A percentile compares a stretch with the other conserved stretches of the same genome.
Evolutionary conservation across 106 monocot species (phyloP).

Genomic region (Platanthera zijinensis): DNA sequence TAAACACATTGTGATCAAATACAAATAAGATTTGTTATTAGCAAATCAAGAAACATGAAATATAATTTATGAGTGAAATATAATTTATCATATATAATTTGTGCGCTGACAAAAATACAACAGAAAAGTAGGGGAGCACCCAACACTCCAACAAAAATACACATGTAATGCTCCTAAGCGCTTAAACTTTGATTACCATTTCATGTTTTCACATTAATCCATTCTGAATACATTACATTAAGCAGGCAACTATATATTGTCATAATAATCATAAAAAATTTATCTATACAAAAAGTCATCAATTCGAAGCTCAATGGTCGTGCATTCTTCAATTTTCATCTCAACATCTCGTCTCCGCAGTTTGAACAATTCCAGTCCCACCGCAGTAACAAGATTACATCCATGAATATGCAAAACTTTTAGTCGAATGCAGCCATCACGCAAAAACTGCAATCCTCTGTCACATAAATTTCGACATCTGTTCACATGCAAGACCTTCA

Average conservation of each 20-base stretch:
- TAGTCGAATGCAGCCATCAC: conserved; percentile 39
- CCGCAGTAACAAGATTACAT: conserved; percentile 37
- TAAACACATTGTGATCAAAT: too few relatives aligned
- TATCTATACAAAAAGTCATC: conserved; percentile 37
- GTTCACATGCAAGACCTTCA: conserved; percentile 75
- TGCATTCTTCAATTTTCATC: conserved; percentile 41
- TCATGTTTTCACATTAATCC: not conserved
- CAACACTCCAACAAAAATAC: too few relatives aligned
- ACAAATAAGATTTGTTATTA: too few relatives aligned
- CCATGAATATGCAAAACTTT: conserved; percentile 53
- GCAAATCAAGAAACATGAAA: too few relatives aligned
- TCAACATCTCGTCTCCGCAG: conserved; percentile 47
- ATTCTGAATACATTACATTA: not conserved
- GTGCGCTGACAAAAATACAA: too few relatives aligned
- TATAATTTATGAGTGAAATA: too few relatives aligned
- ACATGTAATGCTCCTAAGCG: too few relatives aligned
- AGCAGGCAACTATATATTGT: not conserved
- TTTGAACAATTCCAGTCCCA: conserved; percentile 49
- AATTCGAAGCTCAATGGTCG: conserved; percentile 44
- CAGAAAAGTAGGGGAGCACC: too few relatives aligned
- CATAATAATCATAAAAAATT: not conserved
- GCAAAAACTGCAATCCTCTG: conserved; percentile 40
- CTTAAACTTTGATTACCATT: too few relatives aligned
- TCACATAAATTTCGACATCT: conserved; percentile 74
- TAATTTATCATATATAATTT: too few relatives aligned